These are phyloP conservation scores for Dendrocalamus latiflorus DNA, from an alignment of 202 grass and related monocot species.

Conservation along the genomic window DNA sequence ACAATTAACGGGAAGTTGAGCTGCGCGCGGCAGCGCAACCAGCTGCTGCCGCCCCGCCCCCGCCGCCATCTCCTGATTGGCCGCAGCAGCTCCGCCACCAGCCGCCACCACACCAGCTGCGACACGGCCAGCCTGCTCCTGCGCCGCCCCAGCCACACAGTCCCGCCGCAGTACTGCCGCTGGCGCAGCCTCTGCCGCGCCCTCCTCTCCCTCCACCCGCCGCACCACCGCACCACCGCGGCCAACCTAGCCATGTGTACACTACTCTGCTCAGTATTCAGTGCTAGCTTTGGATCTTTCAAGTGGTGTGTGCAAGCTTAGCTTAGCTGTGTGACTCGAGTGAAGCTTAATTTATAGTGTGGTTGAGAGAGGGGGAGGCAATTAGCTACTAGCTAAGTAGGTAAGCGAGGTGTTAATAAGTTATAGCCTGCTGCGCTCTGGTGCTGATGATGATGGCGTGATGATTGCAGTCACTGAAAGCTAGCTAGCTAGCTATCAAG, in stretches of 20 bases:
- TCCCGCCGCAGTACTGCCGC: constrained; percentile 32
- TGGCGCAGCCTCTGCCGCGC: constrained; percentile 20
- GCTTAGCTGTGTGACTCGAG: background rate
- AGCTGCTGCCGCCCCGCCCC: background rate
- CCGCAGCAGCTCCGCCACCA: constrained; percentile 42
- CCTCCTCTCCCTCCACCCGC: constrained; percentile 30
- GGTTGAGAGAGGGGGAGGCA: background rate
- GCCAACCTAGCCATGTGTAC: constrained; percentile 29
- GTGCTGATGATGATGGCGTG: constrained; percentile 26
- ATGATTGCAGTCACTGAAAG: constrained; percentile 32
- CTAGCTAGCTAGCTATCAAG: background rate
- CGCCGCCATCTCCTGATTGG: constrained; percentile 43
- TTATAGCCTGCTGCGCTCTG: constrained; percentile 14
- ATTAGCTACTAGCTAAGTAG: constrained; percentile 18
- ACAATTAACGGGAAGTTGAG: constrained; percentile 24
- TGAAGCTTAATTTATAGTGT: constrained; percentile 27
- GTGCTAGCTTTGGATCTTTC: background rate
- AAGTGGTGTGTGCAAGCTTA: background rate
- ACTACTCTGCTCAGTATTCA: background rate
- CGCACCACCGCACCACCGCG: constrained; percentile 28
- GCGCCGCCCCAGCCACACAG: constrained; percentile 45
- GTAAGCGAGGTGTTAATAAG: background rate
- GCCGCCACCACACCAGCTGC: constrained; percentile 47
- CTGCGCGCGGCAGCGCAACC: constrained; percentile 24
- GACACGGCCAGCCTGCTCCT: constrained; percentile 41